Evolutionary conservation across 805 yeast genomes (phyloP), one percentile per base, ranked within the genome.

Genomic region (Saccharomycopsis microspora): DNA sequence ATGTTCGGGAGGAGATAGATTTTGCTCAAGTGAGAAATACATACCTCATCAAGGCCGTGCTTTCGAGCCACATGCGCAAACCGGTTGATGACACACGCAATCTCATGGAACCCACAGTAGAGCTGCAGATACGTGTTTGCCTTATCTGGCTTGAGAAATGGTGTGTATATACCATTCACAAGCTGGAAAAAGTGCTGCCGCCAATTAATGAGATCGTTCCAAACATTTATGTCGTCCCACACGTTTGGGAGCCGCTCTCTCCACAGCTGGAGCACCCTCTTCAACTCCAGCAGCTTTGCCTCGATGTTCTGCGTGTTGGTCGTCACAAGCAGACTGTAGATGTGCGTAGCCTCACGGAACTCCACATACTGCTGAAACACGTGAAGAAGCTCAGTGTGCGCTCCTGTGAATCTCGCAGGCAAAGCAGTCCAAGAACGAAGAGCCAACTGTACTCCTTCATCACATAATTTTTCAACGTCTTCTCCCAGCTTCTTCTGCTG

Each of bases 171-270:
- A 61, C 85, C 85, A 69, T 93, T 93, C 57, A 93, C 89, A 30
- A 90, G 96, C 54, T 86, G 89, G 72, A 94, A 93, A 0, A 96
- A 97, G 67, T 93, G 97, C 64, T 93, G 97, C 56, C 99, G 75
- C 99, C 99, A 93, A 0, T 97, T 89, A 3, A 93, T 95, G 51
- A 93, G 67, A 60, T 93, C 99, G 56, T 94, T 89, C 99, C 99
- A 93, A 52, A 89, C 76, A 61, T 88, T 90, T 58, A 93, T 89
- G 62, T 93, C 98, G 64, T 93, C 99, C 97, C 97, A 93, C 5
- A 77, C 71, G 58, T 93, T 93, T 8, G 99, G 99, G 45, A 94
- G 69, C 54, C 99, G 79, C 60, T 93, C 99, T 59, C 98, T 73
- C 99, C 99, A 93, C 1, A 95, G 96, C 62, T 88, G 97, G 39